Conservation (phyloP, 164 flowering plant species). For the Dillenia turbinata region DNA sequence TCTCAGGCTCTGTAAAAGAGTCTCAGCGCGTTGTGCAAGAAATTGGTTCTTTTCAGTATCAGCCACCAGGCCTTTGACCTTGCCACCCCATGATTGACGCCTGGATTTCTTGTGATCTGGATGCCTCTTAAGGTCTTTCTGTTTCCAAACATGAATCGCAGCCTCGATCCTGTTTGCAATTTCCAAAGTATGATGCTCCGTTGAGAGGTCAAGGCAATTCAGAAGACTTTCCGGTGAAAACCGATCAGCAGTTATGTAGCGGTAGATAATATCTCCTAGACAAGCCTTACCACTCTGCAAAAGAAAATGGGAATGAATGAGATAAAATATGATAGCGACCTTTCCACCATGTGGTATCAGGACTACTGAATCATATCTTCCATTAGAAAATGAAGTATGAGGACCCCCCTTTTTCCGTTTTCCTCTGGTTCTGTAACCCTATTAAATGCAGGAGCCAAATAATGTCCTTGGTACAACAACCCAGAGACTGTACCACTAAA, state of each 20-base stretch:
- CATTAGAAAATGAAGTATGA: too few relatives aligned
- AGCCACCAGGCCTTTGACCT: constrained; percentile 35
- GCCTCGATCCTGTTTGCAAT: constrained; percentile 61
- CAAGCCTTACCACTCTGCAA: constrained; percentile 61
- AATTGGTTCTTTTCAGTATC: constrained; percentile 39
- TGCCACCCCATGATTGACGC: constrained; percentile 29
- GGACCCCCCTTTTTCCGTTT: too few relatives aligned
- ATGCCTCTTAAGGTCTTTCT: constrained; percentile 39
- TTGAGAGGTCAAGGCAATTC: constrained; percentile 58
- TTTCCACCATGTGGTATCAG: too few relatives aligned
- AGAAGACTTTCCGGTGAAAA: constrained; percentile 63
- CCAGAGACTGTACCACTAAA: too few relatives aligned
- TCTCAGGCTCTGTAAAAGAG: constrained; percentile 45
- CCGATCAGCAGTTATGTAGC: constrained; percentile 48
- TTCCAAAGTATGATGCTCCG: constrained; percentile 59
- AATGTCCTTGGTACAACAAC: too few relatives aligned
- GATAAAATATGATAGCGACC: neutral
- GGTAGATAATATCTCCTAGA: constrained; percentile 58
- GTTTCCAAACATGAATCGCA: constrained; percentile 56
- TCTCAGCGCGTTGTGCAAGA: constrained; percentile 55
- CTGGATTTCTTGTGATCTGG: constrained; percentile 22
- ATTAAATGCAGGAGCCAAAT: too few relatives aligned
- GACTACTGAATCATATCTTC: too few relatives aligned
- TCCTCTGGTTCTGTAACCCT: too few relatives aligned
- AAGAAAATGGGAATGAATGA: neutral